Evolutionary conservation across 352 stramenopile species (phyloP), one percentile per base, ranked within the genome.

Genomic region (Globisporangium paddicum): DNA sequence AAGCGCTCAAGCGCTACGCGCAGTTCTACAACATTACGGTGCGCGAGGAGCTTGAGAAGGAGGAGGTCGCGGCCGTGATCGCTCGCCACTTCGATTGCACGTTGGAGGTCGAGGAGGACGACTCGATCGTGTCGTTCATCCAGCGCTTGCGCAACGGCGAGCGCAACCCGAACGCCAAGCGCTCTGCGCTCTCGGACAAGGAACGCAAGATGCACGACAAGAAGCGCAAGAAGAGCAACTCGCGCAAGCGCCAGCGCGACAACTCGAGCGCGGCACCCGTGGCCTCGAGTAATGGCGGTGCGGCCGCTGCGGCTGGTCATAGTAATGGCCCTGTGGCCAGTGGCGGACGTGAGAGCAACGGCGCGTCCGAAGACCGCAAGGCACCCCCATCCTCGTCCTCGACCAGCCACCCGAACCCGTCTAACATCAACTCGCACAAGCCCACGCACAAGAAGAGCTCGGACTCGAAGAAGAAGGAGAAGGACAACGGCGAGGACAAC

Each of bases 41-140:
- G 50, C 73, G 76, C 23, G 77, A 85, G 9, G 69, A 82, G 21
- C 78, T 60, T 60, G 68, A 60, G 14, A 90, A 93, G 55, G 79
- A 88, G 30, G 81, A 93, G 23, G 58, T 95, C 51, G 85, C 85
- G 23, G 81, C 82, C 37, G 68, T 89, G 45, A 82, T 95, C 42
- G 85, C 85, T 60, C 75, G 85, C 25, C 82, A 95, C 68, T 93
- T 93, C 32, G 85, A 91, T 57, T 67, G 73, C 49, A 77, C 82
- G 52, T 73, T 95, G 13, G 79, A 93, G 28, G 85, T 95, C 23
- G 79, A 93, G 58, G 82, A 95, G 55, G 80, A 95, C 71, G 82
- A 95, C 55, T 94, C 85, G 23, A 92, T 94, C 57, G 75, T 92
- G 51, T 74, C 80, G 40, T 94, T 94, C 60, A 86, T 94, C 63